Evolutionary conservation across 2,329 filamentous ascomycete genomes (phyloP).

Genomic region (Teratosphaeriaceae sp.): DNA sequence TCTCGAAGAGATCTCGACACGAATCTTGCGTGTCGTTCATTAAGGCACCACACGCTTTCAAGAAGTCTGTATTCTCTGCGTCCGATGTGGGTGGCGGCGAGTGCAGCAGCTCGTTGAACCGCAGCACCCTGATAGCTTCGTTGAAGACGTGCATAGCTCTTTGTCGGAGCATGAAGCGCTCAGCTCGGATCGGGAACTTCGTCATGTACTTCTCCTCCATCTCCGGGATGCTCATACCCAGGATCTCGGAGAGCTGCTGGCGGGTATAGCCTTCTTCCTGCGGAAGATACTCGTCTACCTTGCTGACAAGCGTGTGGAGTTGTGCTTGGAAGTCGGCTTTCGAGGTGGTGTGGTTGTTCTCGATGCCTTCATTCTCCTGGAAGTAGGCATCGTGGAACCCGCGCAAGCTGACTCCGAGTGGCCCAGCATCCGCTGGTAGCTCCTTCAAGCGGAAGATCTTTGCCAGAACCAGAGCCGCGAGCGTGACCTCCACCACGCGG

Average conservation of each 20-base stretch:
- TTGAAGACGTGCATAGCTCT: constrained; percentile 85
- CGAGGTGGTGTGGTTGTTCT: constrained; percentile 42
- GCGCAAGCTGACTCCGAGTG: constrained; percentile 73
- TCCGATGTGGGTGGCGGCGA: constrained; percentile 38
- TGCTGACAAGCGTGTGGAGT: constrained; percentile 63
- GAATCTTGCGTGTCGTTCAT: constrained; percentile 88
- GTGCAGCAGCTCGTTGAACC: constrained; percentile 71
- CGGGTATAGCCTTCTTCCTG: constrained; percentile 81
- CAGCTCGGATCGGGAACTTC: constrained; percentile 81
- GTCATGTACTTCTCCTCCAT: constrained; percentile 75
- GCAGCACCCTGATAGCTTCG: constrained; percentile 78
- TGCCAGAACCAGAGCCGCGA: constrained; percentile 66
- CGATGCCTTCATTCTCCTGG: constrained; percentile 43
- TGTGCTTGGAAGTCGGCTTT: constrained; percentile 50
- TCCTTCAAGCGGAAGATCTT: constrained; percentile 53
- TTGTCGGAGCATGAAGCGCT: constrained; percentile 79
- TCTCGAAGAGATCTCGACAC: constrained; percentile 82
- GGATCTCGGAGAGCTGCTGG: constrained; percentile 69
- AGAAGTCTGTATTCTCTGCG: constrained; percentile 57
- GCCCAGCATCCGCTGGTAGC: constrained; percentile 71
- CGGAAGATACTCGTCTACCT: constrained; percentile 64
- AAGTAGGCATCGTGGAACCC: constrained; percentile 86
- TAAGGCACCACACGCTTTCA: constrained; percentile 66
- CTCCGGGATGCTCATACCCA: constrained; percentile 62
- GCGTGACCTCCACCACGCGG: constrained; percentile 87